Conservation (phyloP, 495 filamentous ascomycete species). For the Parmelia sp. region DNA sequence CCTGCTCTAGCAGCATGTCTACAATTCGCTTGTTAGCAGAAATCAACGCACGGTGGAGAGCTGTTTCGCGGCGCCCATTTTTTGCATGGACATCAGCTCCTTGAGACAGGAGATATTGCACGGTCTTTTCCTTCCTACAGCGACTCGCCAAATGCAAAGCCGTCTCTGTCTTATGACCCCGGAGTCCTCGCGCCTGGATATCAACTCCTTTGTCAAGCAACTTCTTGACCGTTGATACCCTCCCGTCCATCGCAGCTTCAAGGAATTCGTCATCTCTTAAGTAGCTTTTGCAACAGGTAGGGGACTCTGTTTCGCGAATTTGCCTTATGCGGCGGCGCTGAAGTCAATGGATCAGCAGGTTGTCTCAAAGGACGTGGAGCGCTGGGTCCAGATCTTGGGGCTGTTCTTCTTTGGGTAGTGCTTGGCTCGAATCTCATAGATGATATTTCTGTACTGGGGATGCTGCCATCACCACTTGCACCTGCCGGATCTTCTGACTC, state of each 20-base stretch:
- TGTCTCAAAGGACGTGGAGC: background rate
- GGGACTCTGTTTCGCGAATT: background rate
- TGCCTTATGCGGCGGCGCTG: no score
- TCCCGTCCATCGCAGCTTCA: background rate
- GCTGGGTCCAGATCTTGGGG: background rate
- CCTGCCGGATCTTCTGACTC: background rate
- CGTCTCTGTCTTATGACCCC: conserved; percentile 29
- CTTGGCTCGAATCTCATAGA: background rate
- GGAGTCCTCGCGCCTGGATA: background rate
- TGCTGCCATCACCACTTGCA: background rate
- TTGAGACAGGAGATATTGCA: conserved; percentile 29
- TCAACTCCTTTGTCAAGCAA: conserved; percentile 25
- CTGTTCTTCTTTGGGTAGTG: background rate
- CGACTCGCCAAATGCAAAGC: conserved; percentile 40
- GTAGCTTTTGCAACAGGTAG: background rate
- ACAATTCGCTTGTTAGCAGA: conserved; percentile 32
- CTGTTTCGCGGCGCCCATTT: conserved; percentile 33
- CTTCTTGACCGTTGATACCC: conserved; percentile 5
- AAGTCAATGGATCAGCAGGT: background rate
- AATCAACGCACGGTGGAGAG: conserved; percentile 35
- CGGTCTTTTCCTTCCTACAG: conserved; percentile 14
- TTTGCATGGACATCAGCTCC: conserved; percentile 34
- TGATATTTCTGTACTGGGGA: background rate
- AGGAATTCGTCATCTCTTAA: background rate
- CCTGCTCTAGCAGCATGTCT: conserved; percentile 30